phyloP scores from a whole-genome alignment of 192 early-diverging fungal species.

The Obelidium mucronatum region DNA sequence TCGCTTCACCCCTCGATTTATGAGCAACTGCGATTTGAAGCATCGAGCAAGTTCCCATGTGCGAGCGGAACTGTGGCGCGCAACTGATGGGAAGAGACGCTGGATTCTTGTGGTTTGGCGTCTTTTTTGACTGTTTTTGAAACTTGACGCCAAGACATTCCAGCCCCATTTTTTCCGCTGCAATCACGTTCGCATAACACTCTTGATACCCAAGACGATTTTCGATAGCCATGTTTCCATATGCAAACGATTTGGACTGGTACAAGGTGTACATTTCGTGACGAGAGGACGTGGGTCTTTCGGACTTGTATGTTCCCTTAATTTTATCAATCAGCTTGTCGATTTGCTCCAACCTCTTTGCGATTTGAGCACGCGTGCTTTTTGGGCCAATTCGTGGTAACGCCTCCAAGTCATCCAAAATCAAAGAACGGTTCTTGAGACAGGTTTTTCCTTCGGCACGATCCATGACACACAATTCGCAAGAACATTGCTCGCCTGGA shows the following conservation, averaged over 20 bases:
- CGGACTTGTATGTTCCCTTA: background rate
- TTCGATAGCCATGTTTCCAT: background rate
- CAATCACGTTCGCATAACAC: background rate
- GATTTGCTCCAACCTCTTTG: background rate
- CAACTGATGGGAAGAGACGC: background rate
- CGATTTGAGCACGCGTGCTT: background rate
- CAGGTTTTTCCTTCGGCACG: background rate
- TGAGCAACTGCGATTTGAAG: constrained; percentile 1
- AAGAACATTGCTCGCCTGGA: background rate
- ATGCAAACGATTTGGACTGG: constrained; percentile 1
- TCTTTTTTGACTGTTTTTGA: background rate
- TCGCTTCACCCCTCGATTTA: background rate
- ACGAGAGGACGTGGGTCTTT: background rate
- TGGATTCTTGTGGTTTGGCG: background rate
- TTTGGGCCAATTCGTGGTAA: background rate
- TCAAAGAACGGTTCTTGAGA: background rate
- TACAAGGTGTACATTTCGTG: constrained; percentile 9
- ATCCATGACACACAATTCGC: constrained; percentile 9
- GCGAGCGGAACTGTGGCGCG: background rate
- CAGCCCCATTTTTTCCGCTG: background rate
- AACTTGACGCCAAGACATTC: background rate
- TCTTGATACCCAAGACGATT: background rate
- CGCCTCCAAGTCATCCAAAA: background rate
- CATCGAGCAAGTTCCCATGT: background rate
- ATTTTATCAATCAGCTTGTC: background rate